A percentile compares a stretch with the other conserved stretches of the same genome.
Conservation (phyloP, 345 rosid species). For the Conringia planisiliqua region DNA sequence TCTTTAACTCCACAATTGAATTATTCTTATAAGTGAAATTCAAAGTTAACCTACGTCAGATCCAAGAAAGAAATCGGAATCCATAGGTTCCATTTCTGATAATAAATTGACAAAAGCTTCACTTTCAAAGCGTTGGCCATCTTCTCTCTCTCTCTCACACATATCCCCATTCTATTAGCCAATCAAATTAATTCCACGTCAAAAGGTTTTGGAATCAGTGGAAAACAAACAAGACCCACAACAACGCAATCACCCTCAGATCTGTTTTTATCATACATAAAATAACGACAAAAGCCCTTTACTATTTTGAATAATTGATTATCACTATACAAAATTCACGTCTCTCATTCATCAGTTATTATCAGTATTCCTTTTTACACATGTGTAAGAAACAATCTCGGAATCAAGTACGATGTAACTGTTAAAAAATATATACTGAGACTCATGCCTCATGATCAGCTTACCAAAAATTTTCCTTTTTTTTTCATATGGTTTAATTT, state of each 20-base stretch:
- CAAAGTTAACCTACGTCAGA: background rate
- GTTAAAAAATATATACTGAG: background rate
- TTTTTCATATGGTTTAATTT: background rate
- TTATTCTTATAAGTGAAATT: too few relatives aligned
- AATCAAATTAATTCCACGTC: slow-evolving; percentile 19
- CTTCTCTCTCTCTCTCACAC: slow-evolving; percentile 19
- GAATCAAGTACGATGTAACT: slow-evolving; percentile 22
- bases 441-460: background rate
- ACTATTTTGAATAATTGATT: slow-evolving; percentile 21
- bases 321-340: background rate
- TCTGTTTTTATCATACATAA: slow-evolving; percentile 23
- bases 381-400: slow-evolving; percentile 23
- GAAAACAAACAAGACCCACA: slow-evolving; percentile 33
- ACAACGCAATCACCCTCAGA: slow-evolving; percentile 22
- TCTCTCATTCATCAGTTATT: slow-evolving; percentile 18
- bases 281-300: slow-evolving; percentile 4
- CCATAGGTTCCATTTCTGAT: slow-evolving; percentile 16
- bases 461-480: background rate
- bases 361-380: slow-evolving; percentile 13
- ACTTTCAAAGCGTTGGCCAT: slow-evolving; percentile 30
- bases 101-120: slow-evolving; percentile 32
- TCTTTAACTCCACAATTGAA: background rate
- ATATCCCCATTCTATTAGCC: slow-evolving; percentile 15
- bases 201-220: slow-evolving; percentile 28
- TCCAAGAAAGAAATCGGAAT: slow-evolving; percentile 12